A percentile compares a stretch with the other conserved stretches of the same genome.
phyloP scores from a whole-genome alignment of 495 filamentous ascomycete genomes.

The Xylaria flabelliformis region DNA sequence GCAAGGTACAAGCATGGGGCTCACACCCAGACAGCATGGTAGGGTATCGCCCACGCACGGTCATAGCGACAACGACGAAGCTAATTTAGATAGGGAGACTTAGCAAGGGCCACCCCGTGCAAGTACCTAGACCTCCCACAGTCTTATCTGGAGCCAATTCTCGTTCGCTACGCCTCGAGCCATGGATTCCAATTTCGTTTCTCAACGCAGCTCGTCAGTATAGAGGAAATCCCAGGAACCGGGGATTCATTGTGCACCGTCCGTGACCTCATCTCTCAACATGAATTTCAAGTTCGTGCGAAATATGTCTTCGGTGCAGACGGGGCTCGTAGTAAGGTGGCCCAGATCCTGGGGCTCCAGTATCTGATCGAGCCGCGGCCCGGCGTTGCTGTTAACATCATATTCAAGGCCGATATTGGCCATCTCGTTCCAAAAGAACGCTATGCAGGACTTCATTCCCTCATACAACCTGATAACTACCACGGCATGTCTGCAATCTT shows the following conservation, averaged over 20 bases:
- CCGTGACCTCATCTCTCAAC: constrained; percentile 49
- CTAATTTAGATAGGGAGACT: constrained; percentile 39
- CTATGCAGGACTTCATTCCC: constrained; percentile 60
- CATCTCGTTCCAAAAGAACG: constrained; percentile 49
- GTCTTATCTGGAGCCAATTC: constrained; percentile 52
- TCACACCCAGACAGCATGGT: constrained; percentile 53
- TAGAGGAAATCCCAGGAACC: constrained; percentile 35
- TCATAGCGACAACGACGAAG: constrained; percentile 19
- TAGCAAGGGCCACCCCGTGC: constrained; percentile 40
- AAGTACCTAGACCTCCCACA: constrained; percentile 53
- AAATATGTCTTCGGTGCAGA: constrained; percentile 64
- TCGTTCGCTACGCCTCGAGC: constrained; percentile 46
- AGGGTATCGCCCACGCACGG: not conserved
- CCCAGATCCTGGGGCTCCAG: constrained; percentile 49
- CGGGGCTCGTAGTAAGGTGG: constrained; percentile 55
- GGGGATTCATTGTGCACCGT: constrained; percentile 44
- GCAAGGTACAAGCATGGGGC: constrained; percentile 59
- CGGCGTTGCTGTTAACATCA: constrained; percentile 57
- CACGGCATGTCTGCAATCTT: constrained; percentile 52
- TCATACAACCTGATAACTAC: constrained; percentile 55
- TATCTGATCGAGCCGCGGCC: constrained; percentile 50
- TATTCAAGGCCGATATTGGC: constrained; percentile 55
- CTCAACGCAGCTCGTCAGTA: constrained; percentile 44
- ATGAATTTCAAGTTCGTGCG: constrained; percentile 50
- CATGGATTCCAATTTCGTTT: constrained; percentile 51